These are phyloP conservation scores for Pleurotus salmoneostramineus DNA, from an alignment of 768 basidiomycete genomes.

Conservation along the genomic window DNA sequence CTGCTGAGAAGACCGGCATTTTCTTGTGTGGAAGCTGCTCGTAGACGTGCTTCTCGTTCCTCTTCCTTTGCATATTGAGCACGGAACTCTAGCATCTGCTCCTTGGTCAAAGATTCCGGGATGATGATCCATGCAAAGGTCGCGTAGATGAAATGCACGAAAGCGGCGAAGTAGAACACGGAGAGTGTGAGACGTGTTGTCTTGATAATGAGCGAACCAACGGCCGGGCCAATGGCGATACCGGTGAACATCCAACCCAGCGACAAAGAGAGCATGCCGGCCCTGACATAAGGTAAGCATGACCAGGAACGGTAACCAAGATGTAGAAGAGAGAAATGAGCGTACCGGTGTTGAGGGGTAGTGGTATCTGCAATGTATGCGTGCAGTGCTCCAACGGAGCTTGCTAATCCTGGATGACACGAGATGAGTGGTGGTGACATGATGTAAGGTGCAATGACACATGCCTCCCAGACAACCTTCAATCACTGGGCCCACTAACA, in stretches of 20 bases:
- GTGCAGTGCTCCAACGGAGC: slow-evolving; percentile 47
- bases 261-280: slow-evolving; percentile 59
- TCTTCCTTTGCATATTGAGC: slow-evolving; percentile 30
- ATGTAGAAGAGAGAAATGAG: not conserved
- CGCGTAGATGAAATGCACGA: slow-evolving; percentile 46
- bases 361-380: slow-evolving; percentile 73
- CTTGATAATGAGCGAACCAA: slow-evolving; percentile 65
- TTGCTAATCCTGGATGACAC: slow-evolving; percentile 40
- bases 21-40: slow-evolving; percentile 7
- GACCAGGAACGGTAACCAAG: not conserved
- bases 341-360: slow-evolving; percentile 48
- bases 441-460: slow-evolving; percentile 14
- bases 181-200: slow-evolving; percentile 50
- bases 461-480: slow-evolving; percentile 74
- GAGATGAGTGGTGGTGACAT: slow-evolving; percentile 11
- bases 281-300: slow-evolving; percentile 30
- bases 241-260: slow-evolving; percentile 71
- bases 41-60: slow-evolving; percentile 11
- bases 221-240: slow-evolving; percentile 71
- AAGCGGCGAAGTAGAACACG: slow-evolving; percentile 67
- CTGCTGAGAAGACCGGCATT: slow-evolving; percentile 1
- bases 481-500: slow-evolving; percentile 58
- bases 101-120: slow-evolving; percentile 72
- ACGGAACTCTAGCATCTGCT: slow-evolving; percentile 39
- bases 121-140: slow-evolving; percentile 53